Evolutionary conservation across 2,329 filamentous ascomycete species (phyloP).

Genomic region (Fusarium sp.): DNA sequence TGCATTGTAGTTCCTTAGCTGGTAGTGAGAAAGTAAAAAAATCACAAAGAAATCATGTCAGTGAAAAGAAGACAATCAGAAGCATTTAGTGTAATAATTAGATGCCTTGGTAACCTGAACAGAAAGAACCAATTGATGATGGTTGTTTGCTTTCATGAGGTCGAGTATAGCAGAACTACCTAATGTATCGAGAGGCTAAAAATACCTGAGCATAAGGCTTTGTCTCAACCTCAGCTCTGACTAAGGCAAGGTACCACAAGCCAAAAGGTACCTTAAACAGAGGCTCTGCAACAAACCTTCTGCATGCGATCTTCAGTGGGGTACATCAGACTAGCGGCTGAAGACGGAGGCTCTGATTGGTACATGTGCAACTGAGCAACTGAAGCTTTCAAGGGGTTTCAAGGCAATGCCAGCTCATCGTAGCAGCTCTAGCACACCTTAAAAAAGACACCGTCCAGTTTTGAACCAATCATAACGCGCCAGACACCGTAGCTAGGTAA

Average conservation of each 20-base stretch:
- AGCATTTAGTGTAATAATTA: neutral
- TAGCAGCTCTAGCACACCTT: constrained; percentile 37
- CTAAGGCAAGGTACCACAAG: constrained; percentile 40
- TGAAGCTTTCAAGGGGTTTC: constrained; percentile 30
- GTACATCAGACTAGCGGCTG: constrained; percentile 15
- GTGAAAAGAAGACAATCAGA: neutral
- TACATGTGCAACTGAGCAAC: constrained; percentile 11
- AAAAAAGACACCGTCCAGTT: constrained; percentile 10
- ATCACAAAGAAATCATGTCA: neutral
- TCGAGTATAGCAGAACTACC: neutral
- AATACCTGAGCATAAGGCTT: constrained; percentile 5
- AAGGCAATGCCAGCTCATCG: constrained; percentile 43
- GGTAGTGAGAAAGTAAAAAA: neutral
- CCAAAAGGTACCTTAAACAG: constrained; percentile 34
- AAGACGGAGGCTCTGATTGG: constrained; percentile 23
- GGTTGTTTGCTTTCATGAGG: neutral
- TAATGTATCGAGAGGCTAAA: constrained; percentile 21
- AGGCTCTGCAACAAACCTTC: constrained; percentile 34
- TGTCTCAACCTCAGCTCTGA: constrained; percentile 17
- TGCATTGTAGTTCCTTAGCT: neutral
- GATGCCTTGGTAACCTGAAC: neutral
- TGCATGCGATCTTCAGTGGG: constrained; percentile 37
- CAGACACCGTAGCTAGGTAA: constrained; percentile 36
- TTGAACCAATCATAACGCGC: constrained; percentile 37
- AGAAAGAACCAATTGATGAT: constrained; percentile 1